A percentile compares a stretch with the other conserved stretches of the same genome.
phyloP scores from a whole-genome alignment of 306 rosid genomes.

The Cicer cuneatum region DNA sequence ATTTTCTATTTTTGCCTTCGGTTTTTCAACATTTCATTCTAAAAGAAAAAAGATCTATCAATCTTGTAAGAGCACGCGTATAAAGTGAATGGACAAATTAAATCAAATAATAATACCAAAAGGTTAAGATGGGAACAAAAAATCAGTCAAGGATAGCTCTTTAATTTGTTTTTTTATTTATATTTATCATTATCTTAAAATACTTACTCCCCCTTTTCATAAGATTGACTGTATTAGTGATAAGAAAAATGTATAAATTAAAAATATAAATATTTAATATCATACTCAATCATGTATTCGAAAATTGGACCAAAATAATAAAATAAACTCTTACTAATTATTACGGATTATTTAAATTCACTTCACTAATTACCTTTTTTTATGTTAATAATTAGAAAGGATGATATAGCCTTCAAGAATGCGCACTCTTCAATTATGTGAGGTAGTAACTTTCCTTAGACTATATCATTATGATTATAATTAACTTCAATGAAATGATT shows the following conservation, averaged over 20 bases:
- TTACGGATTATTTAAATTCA: constrained; percentile 21
- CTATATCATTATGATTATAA: constrained; percentile 27
- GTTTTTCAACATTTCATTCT: constrained; percentile 44
- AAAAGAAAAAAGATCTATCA: constrained; percentile 40
- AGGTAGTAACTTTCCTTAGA: constrained; percentile 35
- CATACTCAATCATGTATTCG: too few species aligned
- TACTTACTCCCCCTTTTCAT: not conserved
- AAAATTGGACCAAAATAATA: too few species aligned
- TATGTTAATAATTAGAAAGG: constrained; percentile 31
- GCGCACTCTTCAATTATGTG: constrained; percentile 41
- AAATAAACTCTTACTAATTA: too few species aligned
- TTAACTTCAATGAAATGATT: constrained; percentile 34
- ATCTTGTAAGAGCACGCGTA: constrained; percentile 64
- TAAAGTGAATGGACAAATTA: constrained; percentile 63
- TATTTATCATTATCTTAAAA: not conserved
- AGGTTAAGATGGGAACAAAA: constrained; percentile 36
- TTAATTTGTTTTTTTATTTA: constrained; percentile 35
- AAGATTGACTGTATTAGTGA: too few species aligned
- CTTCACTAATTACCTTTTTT: constrained; percentile 28
- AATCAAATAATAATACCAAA: constrained; percentile 37
- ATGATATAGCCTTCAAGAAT: constrained; percentile 22
- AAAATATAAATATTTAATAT: too few species aligned
- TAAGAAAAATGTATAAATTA: too few species aligned
- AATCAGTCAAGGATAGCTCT: constrained; percentile 33
- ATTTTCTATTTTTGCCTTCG: not conserved